Percentiles rank a stretch among this genome's conserved stretches.
Conservation (phyloP, 108 stramenopile genomes). For the Skeletonema menzelii region DNA sequence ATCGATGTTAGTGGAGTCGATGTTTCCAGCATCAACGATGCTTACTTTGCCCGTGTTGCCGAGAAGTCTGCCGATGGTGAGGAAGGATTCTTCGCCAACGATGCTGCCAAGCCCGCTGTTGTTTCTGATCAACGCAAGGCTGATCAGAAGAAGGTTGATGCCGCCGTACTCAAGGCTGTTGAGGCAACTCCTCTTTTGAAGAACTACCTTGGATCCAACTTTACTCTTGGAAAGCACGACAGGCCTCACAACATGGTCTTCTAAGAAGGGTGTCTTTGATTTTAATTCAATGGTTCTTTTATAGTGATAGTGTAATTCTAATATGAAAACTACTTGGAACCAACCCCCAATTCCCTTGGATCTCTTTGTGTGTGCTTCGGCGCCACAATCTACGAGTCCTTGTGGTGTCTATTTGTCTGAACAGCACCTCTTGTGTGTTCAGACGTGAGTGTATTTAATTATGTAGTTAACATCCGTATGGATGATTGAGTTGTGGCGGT, state of each 20-base stretch:
- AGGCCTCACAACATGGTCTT: slow-evolving; percentile 98
- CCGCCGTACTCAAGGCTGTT: slow-evolving; percentile 75
- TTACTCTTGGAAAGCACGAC: slow-evolving; percentile 89
- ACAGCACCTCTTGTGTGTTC: neutral
- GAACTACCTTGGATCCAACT: slow-evolving; percentile 93
- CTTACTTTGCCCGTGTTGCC: slow-evolving; percentile 89
- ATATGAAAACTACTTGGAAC: slow-evolving; percentile 7
- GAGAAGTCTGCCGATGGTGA: slow-evolving; percentile 59
- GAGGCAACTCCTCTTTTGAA: slow-evolving; percentile 82
- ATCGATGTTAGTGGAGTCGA: slow-evolving; percentile 91
- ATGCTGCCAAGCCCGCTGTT: slow-evolving; percentile 81
- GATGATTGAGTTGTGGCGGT: no score
- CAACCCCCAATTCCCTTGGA: slow-evolving; percentile 4
- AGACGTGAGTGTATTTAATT: neutral
- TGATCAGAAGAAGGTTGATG: slow-evolving; percentile 96
- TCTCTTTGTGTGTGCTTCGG: neutral
- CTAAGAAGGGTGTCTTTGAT: slow-evolving; percentile 53
- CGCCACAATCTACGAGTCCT: neutral
- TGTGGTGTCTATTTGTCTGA: neutral
- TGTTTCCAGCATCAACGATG: slow-evolving; percentile 86
- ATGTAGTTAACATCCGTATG: neutral
- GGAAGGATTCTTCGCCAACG: slow-evolving; percentile 89
- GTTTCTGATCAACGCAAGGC: slow-evolving; percentile 93
- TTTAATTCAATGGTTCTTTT: neutral
- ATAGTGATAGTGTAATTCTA: slow-evolving; percentile 5